Evolutionary conservation across 495 filamentous ascomycete species (phyloP), one percentile per base, ranked within the genome.

Genomic region (Glarea lozoyensis): DNA sequence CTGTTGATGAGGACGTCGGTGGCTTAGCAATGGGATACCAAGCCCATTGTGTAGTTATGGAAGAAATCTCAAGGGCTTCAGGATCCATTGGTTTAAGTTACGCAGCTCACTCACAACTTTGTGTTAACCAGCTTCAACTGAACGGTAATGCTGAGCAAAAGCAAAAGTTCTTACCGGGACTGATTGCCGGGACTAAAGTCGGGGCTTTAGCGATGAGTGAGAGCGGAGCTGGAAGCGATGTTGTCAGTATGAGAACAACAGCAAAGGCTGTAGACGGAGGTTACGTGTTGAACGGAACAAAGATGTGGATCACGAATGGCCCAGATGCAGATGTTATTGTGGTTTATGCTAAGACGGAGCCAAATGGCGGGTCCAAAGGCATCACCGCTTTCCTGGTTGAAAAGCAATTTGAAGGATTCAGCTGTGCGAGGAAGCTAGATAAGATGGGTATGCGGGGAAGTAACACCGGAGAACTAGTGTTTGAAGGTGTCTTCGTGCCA

Each of bases 301-400:
- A 98, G 73, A 97, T 98, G 92, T 98, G 92, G 92, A 98, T 98
- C 49, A 98, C 92, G 20, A 98, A 98, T 56, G 92, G 92, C 11
- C 92, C 92, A 12, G 93, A 97, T 53, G 92, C 54, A 3, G 76
- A 94, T 59, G 69, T 79, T 20, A 74, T 97, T 11, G 74, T 98
- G 37, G 88, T 98, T 16, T 98, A 98, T 62, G 92, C 92, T 15
- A 98, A 98, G 67, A 95, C 93, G 4, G 73, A 78, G 31, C 90
- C 90, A 13, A 72, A 81, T 9, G 75, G 70, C 41, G 90, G 71
- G 15, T 86, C 81, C 48, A 94, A 92, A 63, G 93, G 93, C 34
- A 94, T 98, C 62, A 93, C 90, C 0, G 92, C 90, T 29, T 95
- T 96, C 63, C 70, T 98, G 34, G 84, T 97, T 17, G 80, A 94